phyloP scores from a whole-genome alignment of 345 rosid genomes.

The Excoecaria agallocha region DNA sequence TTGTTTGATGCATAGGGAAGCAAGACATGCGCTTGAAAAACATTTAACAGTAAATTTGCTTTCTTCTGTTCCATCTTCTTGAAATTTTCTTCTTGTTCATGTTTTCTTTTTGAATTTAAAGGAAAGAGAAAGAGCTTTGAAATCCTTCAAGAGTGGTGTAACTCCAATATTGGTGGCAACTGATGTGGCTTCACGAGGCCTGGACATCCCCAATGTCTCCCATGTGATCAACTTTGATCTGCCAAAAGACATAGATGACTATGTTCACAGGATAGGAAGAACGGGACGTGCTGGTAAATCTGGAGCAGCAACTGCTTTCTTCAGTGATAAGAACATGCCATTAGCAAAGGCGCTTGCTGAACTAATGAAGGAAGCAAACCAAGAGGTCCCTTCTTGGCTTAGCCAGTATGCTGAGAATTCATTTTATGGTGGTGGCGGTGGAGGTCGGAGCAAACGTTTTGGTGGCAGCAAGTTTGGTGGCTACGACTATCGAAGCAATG shows the following conservation, averaged over 20 bases:
- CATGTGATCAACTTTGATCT: conserved; percentile 57
- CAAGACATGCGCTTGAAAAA: background rate
- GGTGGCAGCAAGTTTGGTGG: conserved; percentile 41
- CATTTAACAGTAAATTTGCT: too few species aligned
- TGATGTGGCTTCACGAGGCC: conserved; percentile 57
- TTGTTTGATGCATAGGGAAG: background rate
- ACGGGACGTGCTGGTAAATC: conserved; percentile 58
- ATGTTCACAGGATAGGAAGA: conserved; percentile 59
- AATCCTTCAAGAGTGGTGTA: conserved; percentile 40
- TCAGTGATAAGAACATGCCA: conserved; percentile 39
- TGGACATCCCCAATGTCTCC: conserved; percentile 51
- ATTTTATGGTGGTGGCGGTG: conserved; percentile 14
- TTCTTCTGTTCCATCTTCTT: background rate
- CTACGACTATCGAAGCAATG: conserved; percentile 40
- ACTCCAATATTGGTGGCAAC: conserved; percentile 59
- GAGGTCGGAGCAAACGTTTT: conserved; percentile 3
- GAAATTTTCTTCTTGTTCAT: background rate
- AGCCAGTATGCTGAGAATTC: conserved; percentile 29
- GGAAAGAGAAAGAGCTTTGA: conserved; percentile 56
- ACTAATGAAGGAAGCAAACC: conserved; percentile 47
- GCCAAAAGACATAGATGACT: conserved; percentile 44
- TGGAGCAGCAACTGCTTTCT: conserved; percentile 52
- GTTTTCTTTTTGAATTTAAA: conserved; percentile 20
- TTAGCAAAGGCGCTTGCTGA: conserved; percentile 42
- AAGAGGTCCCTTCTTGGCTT: conserved; percentile 50